A percentile compares a stretch with the other conserved stretches of the same genome.
These are phyloP conservation scores for Tuctoria greenei DNA, from an alignment of 176 grass and related monocot species.

Conservation along the genomic window DNA sequence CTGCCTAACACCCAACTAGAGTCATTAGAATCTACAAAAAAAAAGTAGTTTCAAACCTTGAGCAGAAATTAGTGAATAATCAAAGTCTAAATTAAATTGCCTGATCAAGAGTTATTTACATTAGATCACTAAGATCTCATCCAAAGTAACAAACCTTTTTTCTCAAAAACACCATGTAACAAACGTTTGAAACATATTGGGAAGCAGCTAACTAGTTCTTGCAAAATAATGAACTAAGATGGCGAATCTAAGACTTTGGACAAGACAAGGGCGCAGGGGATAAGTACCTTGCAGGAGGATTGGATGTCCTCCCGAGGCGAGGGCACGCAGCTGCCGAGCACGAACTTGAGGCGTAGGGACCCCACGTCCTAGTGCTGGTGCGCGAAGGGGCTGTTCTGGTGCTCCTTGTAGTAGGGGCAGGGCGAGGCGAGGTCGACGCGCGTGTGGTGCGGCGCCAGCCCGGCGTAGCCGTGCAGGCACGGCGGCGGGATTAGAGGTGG, in stretches of 20 bases:
- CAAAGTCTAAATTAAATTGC: not conserved
- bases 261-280: not conserved
- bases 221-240: conserved; percentile 5
- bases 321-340: conserved; percentile 71
- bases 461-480: conserved; percentile 72
- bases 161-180: not conserved
- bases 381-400: conserved; percentile 95
- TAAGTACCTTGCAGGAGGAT: conserved; percentile 77
- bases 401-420: conserved; percentile 87
- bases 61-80: conserved; percentile 12
- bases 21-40: not conserved
- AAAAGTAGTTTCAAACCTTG: not conserved
- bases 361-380: conserved; percentile 84
- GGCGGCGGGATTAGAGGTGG: no score
- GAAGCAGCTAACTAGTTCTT: conserved; percentile 7
- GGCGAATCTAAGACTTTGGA: conserved; percentile 6
- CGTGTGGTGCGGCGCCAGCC: conserved; percentile 61
- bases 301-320: conserved; percentile 99
- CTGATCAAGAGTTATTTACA: not conserved
- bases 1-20: not conserved
- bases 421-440: conserved; percentile 76
- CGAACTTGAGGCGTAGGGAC: conserved; percentile 78
- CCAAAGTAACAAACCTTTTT: not conserved
- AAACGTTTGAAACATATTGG: not conserved
- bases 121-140: conserved; percentile 34